Evolutionary conservation across 2,329 filamentous ascomycete species (phyloP).

Genomic region (Ilyonectria mors-panacis): DNA sequence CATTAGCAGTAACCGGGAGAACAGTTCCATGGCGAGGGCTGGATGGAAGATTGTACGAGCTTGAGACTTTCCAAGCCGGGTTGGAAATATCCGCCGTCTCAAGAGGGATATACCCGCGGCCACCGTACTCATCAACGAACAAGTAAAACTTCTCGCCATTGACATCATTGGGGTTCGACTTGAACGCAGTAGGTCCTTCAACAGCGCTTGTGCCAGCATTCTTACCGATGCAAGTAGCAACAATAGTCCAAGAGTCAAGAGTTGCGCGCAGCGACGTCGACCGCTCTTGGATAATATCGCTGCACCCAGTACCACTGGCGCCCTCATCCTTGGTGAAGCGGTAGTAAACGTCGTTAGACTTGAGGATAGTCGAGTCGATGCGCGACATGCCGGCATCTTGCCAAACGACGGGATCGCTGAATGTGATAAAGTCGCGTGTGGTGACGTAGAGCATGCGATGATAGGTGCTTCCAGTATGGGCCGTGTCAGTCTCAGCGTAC

Average conservation of each 20-base stretch:
- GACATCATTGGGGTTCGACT: conserved; percentile 63
- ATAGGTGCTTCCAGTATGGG: conserved; percentile 61
- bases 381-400: conserved; percentile 66
- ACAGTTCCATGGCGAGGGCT: conserved; percentile 70
- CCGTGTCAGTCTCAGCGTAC: conserved; percentile 57
- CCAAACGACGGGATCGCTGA: conserved; percentile 63
- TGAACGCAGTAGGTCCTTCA: conserved; percentile 68
- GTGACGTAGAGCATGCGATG: conserved; percentile 68
- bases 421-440: conserved; percentile 66
- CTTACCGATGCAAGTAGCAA: conserved; percentile 64
- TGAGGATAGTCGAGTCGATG: conserved; percentile 67
- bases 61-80: conserved; percentile 64
- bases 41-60: conserved; percentile 61
- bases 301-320: conserved; percentile 63
- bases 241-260: conserved; percentile 59
- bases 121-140: conserved; percentile 68
- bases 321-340: conserved; percentile 71
- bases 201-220: conserved; percentile 64
- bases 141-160: conserved; percentile 69
- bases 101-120: conserved; percentile 67
- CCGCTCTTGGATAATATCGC: conserved; percentile 68
- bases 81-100: conserved; percentile 65
- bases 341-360: conserved; percentile 60
- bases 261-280: conserved; percentile 59
- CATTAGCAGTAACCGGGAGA: conserved; percentile 62